A percentile compares a stretch with the other conserved stretches of the same genome.
phyloP scores from a whole-genome alignment of 192 early-diverging fungal species.

The Coemansia sp. region DNA sequence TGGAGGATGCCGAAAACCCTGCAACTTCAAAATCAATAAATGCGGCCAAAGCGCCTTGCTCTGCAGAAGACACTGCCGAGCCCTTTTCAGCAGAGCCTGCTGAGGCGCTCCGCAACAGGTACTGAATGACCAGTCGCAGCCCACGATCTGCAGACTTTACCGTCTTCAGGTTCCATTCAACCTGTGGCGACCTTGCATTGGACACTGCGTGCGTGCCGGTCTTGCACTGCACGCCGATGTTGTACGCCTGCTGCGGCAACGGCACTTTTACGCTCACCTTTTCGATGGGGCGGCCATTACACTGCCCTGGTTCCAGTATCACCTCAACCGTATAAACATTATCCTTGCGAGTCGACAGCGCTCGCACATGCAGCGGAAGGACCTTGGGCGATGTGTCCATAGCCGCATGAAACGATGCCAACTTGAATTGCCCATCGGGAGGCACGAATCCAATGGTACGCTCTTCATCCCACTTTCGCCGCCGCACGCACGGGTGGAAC shows the following conservation, averaged over 20 bases:
- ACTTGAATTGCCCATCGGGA: constrained; percentile 87
- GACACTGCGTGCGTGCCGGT: constrained; percentile 29
- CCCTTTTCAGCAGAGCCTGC: neutral
- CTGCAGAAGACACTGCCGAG: neutral
- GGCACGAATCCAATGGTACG: constrained; percentile 85
- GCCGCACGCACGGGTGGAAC: constrained; percentile 88
- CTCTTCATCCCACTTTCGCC: constrained; percentile 76
- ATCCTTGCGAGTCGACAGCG: constrained; percentile 9
- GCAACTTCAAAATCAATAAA: constrained; percentile 46
- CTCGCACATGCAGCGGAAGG: constrained; percentile 30
- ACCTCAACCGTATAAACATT: constrained; percentile 18
- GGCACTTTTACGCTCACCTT: constrained; percentile 35
- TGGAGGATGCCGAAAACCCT: constrained; percentile 31
- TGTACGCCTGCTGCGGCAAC: constrained; percentile 33
- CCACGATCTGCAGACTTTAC: constrained; percentile 14
- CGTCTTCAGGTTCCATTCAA: constrained; percentile 34
- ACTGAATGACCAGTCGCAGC: constrained; percentile 21
- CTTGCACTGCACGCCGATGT: constrained; percentile 43
- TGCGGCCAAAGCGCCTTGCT: constrained; percentile 14
- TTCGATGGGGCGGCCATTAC: constrained; percentile 23
- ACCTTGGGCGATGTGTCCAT: constrained; percentile 1
- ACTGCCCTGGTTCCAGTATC: constrained; percentile 17
- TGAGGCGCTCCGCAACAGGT: constrained; percentile 4
- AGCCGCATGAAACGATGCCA: constrained; percentile 51
- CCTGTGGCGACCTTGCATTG: constrained; percentile 20